Evolutionary conservation across 116 monocot genomes (phyloP).

Genomic region (Papilionanthe hybrid): DNA sequence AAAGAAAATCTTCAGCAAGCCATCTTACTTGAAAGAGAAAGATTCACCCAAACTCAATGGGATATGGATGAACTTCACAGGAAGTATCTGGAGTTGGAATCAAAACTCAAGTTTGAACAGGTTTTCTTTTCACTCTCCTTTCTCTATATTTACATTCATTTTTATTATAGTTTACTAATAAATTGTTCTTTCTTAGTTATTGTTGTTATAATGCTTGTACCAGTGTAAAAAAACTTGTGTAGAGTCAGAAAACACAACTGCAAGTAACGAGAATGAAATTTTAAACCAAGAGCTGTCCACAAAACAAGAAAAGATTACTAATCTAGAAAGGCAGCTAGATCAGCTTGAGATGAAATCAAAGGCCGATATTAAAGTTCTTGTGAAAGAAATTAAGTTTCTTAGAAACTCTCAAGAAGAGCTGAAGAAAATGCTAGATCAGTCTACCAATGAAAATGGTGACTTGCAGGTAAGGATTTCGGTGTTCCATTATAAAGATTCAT

Average conservation of each 20-base stretch:
- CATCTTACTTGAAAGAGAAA: conserved; percentile 84
- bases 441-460: conserved; percentile 69
- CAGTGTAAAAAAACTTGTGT: conserved; percentile 62
- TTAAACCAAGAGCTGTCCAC: conserved; percentile 54
- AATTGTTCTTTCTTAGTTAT: neutral
- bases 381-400: conserved; percentile 87
- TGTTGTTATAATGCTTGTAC: conserved; percentile 7
- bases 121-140: conserved; percentile 24
- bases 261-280: conserved; percentile 12
- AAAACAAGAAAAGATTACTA: conserved; percentile 49
- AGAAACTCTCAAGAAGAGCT: conserved; percentile 84
- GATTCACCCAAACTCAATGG: conserved; percentile 97
- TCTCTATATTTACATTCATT: neutral
- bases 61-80: conserved; percentile 93
- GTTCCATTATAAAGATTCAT: neutral
- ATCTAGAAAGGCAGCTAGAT: conserved; percentile 51
- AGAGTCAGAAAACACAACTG: conserved; percentile 51
- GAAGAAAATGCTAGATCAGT: conserved; percentile 56
- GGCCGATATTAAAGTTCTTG: conserved; percentile 86
- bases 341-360: conserved; percentile 83
- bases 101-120: conserved; percentile 65
- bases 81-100: conserved; percentile 75
- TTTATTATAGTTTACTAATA: neutral
- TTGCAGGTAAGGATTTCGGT: conserved; percentile 46
- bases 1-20: conserved; percentile 95